Percentiles rank a stretch among this genome's conserved stretches.
These are phyloP conservation scores for Phytopythium mirpurense DNA, from an alignment of 352 stramenopile genomes.

Conservation along the genomic window DNA sequence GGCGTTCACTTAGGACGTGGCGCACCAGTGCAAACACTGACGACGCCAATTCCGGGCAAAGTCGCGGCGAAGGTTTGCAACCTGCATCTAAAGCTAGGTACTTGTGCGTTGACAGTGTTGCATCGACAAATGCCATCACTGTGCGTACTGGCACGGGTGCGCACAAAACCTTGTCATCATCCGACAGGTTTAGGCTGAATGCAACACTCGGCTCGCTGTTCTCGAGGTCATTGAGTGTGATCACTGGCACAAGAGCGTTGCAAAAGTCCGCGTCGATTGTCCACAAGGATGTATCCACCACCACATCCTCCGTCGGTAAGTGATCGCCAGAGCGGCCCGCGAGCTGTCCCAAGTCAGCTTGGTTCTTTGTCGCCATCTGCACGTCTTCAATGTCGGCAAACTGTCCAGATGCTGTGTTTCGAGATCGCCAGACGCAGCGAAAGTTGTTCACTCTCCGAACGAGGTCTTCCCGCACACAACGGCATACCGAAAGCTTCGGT, in stretches of 20 bases:
- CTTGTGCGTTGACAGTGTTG: conserved; percentile 45
- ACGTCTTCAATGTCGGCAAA: conserved; percentile 10
- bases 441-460: conserved; percentile 58
- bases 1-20: conserved; percentile 63
- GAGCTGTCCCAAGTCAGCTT: conserved; percentile 16
- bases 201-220: conserved; percentile 23
- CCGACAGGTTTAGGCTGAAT: conserved; percentile 56
- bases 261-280: conserved; percentile 59
- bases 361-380: conserved; percentile 25
- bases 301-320: conserved; percentile 25
- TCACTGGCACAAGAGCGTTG: conserved; percentile 45
- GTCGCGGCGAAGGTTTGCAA: conserved; percentile 9
- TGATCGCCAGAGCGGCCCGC: neutral
- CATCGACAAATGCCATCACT: conserved; percentile 61
- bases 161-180: conserved; percentile 76
- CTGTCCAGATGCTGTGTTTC: neutral
- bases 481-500: conserved; percentile 36
- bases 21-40: conserved; percentile 72
- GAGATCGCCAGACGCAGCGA: conserved; percentile 51
- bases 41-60: conserved; percentile 52
- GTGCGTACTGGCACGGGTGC: conserved; percentile 49
- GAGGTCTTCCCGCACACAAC: conserved; percentile 77
- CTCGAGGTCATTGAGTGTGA: conserved; percentile 47
- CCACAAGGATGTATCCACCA: conserved; percentile 70
- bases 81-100: conserved; percentile 6